phyloP scores from a whole-genome alignment of 805 yeast species.

The Pichia gijzeniarum region DNA sequence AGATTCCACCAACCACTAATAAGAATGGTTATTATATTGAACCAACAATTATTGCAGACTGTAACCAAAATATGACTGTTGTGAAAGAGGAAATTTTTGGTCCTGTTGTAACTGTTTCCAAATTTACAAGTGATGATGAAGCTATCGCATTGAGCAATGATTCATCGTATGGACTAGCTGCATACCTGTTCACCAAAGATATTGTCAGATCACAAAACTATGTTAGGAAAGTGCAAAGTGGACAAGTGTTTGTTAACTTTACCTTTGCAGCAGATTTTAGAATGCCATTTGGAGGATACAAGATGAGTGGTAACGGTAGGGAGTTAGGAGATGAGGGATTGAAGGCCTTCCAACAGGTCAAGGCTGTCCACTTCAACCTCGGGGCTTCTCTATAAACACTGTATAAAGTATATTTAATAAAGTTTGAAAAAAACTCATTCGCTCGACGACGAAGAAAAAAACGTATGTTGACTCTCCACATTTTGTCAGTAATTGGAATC shows the following conservation, averaged over 20 bases:
- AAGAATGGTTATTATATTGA: conserved; percentile 59
- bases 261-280: conserved; percentile 81
- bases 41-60: conserved; percentile 74
- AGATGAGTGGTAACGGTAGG: conserved; percentile 87
- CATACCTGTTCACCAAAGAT: conserved; percentile 80
- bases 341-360: conserved; percentile 76
- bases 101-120: conserved; percentile 80
- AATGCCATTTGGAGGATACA: conserved; percentile 92
- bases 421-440: too few species aligned
- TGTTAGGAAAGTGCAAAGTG: conserved; percentile 70
- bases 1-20: conserved; percentile 27
- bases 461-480: neutral
- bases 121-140: conserved; percentile 79
- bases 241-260: conserved; percentile 89
- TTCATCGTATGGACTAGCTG: conserved; percentile 80
- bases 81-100: conserved; percentile 83
- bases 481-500: too few species aligned
- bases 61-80: conserved; percentile 58
- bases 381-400: conserved; percentile 22
- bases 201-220: conserved; percentile 71
- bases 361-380: conserved; percentile 63
- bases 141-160: conserved; percentile 74
- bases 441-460: neutral
- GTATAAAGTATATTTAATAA: neutral
- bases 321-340: conserved; percentile 89